Evolutionary conservation across 1,284 basidiomycete genomes (phyloP).

Genomic region (Anthracocystis setariae): DNA sequence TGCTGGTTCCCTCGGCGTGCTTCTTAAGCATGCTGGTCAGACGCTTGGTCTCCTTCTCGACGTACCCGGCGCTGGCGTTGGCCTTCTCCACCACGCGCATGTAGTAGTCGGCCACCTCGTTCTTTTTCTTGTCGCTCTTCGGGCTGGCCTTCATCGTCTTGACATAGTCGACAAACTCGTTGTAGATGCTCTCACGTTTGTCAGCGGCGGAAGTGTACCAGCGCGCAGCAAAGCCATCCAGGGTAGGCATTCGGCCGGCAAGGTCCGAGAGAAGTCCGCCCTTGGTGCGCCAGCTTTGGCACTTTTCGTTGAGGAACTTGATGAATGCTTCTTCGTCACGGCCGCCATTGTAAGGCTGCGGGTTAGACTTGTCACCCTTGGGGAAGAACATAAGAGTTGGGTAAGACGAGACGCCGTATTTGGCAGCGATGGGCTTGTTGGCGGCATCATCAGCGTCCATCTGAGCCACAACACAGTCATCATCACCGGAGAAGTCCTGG

Average conservation of each 20-base stretch:
- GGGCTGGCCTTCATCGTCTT: slow-evolving; percentile 45
- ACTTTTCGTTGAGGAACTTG: slow-evolving; percentile 80
- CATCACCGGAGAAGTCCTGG: slow-evolving; percentile 80
- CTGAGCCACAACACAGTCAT: slow-evolving; percentile 84
- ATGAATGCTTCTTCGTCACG: slow-evolving; percentile 77
- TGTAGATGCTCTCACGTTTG: slow-evolving; percentile 73
- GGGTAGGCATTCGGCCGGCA: slow-evolving; percentile 82
- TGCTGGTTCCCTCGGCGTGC: slow-evolving; percentile 69
- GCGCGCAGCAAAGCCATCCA: slow-evolving; percentile 81
- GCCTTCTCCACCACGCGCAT: slow-evolving; percentile 87
- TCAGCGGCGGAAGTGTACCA: slow-evolving; percentile 76
- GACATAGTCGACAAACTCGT: slow-evolving; percentile 71
- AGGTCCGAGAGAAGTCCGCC: slow-evolving; percentile 82
- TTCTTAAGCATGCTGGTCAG: slow-evolving; percentile 75
- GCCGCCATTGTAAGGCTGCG: slow-evolving; percentile 76
- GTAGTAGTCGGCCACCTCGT: slow-evolving; percentile 79
- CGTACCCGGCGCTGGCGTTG: slow-evolving; percentile 76
- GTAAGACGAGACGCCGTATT: slow-evolving; percentile 78
- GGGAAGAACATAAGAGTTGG: slow-evolving; percentile 92
- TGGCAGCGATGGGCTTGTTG: slow-evolving; percentile 79
- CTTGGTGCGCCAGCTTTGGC: slow-evolving; percentile 82
- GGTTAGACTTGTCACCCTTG: slow-evolving; percentile 73
- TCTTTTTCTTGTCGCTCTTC: slow-evolving; percentile 64
- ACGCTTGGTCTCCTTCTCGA: slow-evolving; percentile 87
- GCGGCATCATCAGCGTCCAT: slow-evolving; percentile 85